Conservation (phyloP, 257 asterid genomes). For the Capsicum pubescens region DNA sequence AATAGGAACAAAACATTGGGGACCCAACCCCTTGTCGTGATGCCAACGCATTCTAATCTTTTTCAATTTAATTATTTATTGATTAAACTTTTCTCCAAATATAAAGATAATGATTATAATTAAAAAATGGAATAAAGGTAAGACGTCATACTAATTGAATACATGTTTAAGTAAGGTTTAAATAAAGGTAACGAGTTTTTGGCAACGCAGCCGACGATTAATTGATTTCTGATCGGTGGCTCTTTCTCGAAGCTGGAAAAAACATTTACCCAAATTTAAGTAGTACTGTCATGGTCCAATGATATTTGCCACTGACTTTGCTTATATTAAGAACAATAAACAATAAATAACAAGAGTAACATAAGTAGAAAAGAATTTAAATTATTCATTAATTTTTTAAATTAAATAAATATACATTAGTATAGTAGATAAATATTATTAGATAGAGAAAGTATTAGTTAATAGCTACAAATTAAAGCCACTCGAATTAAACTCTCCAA, state of each 20-base stretch:
- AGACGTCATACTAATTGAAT: not conserved
- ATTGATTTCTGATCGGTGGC: slow-evolving; percentile 4
- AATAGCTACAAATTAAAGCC: too few species aligned
- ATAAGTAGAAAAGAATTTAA: too few species aligned
- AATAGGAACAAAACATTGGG: not conserved
- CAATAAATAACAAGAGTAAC: too few species aligned
- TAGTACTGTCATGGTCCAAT: too few species aligned
- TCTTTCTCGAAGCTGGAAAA: not conserved
- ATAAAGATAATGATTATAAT: not conserved
- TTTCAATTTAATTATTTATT: not conserved
- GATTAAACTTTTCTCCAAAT: not conserved
- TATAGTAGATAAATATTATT: too few species aligned
- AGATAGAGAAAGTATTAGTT: too few species aligned
- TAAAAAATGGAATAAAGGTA: not conserved
- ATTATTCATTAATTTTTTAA: too few species aligned
- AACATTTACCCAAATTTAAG: not conserved
- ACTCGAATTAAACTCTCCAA: too few species aligned
- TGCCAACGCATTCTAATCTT: not conserved
- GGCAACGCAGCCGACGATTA: slow-evolving; percentile 18
- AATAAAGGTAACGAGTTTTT: not conserved
- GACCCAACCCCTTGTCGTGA: slow-evolving; percentile 12
- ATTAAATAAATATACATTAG: too few species aligned
- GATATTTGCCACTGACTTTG: too few species aligned
- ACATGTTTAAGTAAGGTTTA: not conserved
- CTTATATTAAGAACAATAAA: too few species aligned